Conservation (phyloP, 1,284 basidiomycete genomes). For the Papiliotrema terrestris region DNA sequence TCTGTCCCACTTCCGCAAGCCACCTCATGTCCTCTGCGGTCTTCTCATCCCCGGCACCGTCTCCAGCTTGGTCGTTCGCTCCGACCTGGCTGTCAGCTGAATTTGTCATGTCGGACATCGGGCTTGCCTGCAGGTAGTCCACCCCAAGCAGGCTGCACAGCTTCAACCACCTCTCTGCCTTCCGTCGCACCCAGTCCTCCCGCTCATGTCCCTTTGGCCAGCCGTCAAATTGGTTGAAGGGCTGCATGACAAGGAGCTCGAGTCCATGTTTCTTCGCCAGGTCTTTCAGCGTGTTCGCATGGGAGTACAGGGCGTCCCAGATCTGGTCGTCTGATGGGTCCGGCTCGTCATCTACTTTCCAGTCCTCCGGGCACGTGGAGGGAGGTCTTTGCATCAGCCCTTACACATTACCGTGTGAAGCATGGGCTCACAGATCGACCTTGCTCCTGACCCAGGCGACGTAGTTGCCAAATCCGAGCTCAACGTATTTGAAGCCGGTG, state of each 20-base stretch:
- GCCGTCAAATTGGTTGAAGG: slow-evolving; percentile 2
- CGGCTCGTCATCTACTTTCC: slow-evolving; percentile 12
- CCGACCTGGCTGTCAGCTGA: slow-evolving; percentile 1
- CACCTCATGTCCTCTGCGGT: slow-evolving; percentile 8
- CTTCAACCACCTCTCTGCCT: slow-evolving; percentile 14
- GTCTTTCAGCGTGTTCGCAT: slow-evolving; percentile 4
- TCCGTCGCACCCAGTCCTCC: slow-evolving; percentile 7
- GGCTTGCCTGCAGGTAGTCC: slow-evolving; percentile 11
- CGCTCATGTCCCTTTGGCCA: slow-evolving; percentile 5
- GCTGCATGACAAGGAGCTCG: slow-evolving; percentile 9
- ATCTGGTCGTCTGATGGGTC: slow-evolving; percentile 8
- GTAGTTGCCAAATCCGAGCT: slow-evolving; percentile 5
- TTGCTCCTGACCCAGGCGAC: slow-evolving; percentile 5
- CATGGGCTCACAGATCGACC: neutral
- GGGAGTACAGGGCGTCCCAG: slow-evolving; percentile 12
- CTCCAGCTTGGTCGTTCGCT: slow-evolving; percentile 7
- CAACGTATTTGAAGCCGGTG: slow-evolving; percentile 2
- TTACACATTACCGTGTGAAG: neutral
- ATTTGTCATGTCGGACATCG: neutral
- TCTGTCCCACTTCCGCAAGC: slow-evolving; percentile 5
- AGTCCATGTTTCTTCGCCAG: slow-evolving; percentile 9
- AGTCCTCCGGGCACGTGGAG: slow-evolving; percentile 5
- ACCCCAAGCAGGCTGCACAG: slow-evolving; percentile 12
- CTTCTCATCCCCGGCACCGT: neutral
- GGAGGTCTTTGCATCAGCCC: slow-evolving; percentile 1